These are phyloP conservation scores for Hypoxylon crocopeplum DNA, from an alignment of 495 filamentous ascomycete genomes.

Conservation along the genomic window DNA sequence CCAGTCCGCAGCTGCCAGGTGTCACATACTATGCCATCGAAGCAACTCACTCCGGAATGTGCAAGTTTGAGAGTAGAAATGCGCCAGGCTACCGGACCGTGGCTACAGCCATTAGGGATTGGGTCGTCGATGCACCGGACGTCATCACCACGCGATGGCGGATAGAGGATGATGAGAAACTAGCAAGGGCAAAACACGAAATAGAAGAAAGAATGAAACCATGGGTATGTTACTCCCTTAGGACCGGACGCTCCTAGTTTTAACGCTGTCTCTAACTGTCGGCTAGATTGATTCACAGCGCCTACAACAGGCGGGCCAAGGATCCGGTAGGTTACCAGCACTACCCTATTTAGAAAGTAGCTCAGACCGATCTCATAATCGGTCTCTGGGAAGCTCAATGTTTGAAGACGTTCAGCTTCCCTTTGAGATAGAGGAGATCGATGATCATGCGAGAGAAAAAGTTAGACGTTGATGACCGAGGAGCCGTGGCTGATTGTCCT, in stretches of 20 bases:
- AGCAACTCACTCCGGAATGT: slow-evolving; percentile 86
- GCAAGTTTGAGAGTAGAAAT: slow-evolving; percentile 77
- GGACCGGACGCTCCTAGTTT: background rate
- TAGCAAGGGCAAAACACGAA: slow-evolving; percentile 49
- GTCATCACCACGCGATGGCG: slow-evolving; percentile 68
- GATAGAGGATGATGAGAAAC: slow-evolving; percentile 64
- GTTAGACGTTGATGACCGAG: slow-evolving; percentile 40
- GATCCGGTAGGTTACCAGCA: slow-evolving; percentile 41
- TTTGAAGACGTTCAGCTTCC: slow-evolving; percentile 39
- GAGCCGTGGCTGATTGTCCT: slow-evolving; percentile 41
- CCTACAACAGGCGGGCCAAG: slow-evolving; percentile 31
- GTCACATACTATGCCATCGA: slow-evolving; percentile 81
- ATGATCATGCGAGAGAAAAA: slow-evolving; percentile 31
- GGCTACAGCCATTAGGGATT: slow-evolving; percentile 73
- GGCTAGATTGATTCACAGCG: slow-evolving; percentile 39
- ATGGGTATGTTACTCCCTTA: slow-evolving; percentile 44
- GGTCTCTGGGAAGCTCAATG: slow-evolving; percentile 34
- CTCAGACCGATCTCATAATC: slow-evolving; percentile 30
- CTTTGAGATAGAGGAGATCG: slow-evolving; percentile 44
- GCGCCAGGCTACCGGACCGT: slow-evolving; percentile 79
- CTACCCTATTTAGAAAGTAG: slow-evolving; percentile 35
- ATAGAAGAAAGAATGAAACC: slow-evolving; percentile 50
- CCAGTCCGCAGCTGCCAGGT: slow-evolving; percentile 74
- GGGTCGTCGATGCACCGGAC: slow-evolving; percentile 64
- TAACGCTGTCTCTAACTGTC: slow-evolving; percentile 10